These are phyloP conservation scores for Globisporangium nagaii DNA, from an alignment of 352 stramenopile species.

Conservation along the genomic window DNA sequence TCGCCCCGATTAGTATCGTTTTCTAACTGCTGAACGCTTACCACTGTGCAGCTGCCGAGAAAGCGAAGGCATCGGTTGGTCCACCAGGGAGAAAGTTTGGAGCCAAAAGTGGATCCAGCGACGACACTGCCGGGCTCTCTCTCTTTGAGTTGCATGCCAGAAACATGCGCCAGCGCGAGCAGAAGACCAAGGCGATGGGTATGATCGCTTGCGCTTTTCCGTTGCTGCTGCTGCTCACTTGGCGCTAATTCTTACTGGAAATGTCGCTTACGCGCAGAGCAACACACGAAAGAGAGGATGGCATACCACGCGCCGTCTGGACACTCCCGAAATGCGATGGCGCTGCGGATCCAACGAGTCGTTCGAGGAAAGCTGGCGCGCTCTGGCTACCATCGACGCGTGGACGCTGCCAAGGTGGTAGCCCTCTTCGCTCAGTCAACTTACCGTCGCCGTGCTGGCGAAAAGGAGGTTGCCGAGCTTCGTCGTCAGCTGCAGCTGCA, in stretches of 20 bases:
- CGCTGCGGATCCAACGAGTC: slow-evolving; percentile 31
- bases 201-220: neutral
- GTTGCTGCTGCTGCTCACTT: too few relatives aligned
- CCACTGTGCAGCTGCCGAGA: slow-evolving; percentile 9
- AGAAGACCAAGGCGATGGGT: slow-evolving; percentile 12
- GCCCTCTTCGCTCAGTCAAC: slow-evolving; percentile 28
- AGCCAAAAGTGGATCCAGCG: neutral
- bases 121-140: slow-evolving; percentile 8
- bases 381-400: slow-evolving; percentile 18
- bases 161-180: slow-evolving; percentile 10
- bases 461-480: slow-evolving; percentile 20
- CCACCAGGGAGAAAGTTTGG: slow-evolving; percentile 1
- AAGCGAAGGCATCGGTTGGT: neutral
- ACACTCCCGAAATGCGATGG: slow-evolving; percentile 37
- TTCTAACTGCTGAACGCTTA: slow-evolving; percentile 6
- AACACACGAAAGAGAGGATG: slow-evolving; percentile 14
- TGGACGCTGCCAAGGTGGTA: slow-evolving; percentile 21
- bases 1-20: slow-evolving; percentile 6
- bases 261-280: neutral
- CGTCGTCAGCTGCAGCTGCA: slow-evolving; percentile 20
- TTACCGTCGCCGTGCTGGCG: slow-evolving; percentile 25
- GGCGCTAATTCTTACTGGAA: neutral
- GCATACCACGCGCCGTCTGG: slow-evolving; percentile 5
- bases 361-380: slow-evolving; percentile 35
- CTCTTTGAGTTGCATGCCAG: slow-evolving; percentile 13